Percentiles rank a stretch among this genome's conserved stretches.
Conservation (phyloP, 805 yeast species). For the Suhomyces sp. region DNA sequence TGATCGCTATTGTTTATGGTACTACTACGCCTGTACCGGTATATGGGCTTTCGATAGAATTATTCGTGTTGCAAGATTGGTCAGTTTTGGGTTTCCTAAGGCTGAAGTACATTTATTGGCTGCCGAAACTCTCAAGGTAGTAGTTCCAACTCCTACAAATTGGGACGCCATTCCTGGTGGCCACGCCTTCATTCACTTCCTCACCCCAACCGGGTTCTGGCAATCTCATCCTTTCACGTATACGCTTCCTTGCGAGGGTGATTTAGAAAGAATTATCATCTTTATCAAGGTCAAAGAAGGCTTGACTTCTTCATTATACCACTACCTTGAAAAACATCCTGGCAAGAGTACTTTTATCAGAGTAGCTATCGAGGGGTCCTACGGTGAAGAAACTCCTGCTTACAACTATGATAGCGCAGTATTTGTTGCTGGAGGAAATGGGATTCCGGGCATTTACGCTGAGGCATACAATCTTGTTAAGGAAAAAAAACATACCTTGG, state of each 20-base stretch:
- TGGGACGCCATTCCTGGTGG: conserved; percentile 26
- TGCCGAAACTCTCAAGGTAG: conserved; percentile 23
- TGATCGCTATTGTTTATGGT: conserved; percentile 11
- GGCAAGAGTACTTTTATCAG: conserved; percentile 35
- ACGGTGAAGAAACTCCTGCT: conserved; percentile 50
- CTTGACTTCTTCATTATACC: conserved; percentile 30
- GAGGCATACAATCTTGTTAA: conserved; percentile 28
- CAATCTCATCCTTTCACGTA: conserved; percentile 32
- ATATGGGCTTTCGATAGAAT: conserved; percentile 25
- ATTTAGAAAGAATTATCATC: conserved; percentile 17
- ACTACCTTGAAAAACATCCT: conserved; percentile 26
- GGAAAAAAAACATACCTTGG: neutral
- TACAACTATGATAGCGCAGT: conserved; percentile 46
- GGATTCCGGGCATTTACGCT: conserved; percentile 55
- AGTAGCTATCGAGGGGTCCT: conserved; percentile 59
- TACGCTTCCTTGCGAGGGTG: conserved; percentile 14
- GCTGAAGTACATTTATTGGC: conserved; percentile 22
- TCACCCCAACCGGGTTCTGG: conserved; percentile 26
- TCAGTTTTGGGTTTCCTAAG: conserved; percentile 21
- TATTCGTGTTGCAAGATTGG: conserved; percentile 18
- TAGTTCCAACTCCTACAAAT: conserved; percentile 19
- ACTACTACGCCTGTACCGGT: conserved; percentile 17
- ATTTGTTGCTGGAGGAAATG: conserved; percentile 63
- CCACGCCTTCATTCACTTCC: conserved; percentile 26
- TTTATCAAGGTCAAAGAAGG: conserved; percentile 26